phyloP scores from a whole-genome alignment of 2,329 filamentous ascomycete genomes.

The Xylaria digitata region DNA sequence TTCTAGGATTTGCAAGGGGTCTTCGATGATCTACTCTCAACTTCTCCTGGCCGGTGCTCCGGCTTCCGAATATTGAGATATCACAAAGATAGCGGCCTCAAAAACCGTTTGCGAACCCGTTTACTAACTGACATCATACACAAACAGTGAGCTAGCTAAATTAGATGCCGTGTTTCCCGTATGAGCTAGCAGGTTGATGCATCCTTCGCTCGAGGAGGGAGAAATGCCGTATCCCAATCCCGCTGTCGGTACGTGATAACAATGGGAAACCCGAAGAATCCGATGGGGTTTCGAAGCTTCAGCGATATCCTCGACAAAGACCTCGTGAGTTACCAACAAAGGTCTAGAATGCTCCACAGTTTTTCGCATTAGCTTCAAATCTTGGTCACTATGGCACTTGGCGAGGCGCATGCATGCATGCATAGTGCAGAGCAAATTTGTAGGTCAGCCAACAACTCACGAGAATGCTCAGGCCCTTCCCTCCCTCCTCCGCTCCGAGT shows the following conservation, averaged over 20 bases:
- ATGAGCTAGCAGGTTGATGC: background rate
- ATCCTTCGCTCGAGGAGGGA: background rate
- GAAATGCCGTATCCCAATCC: background rate
- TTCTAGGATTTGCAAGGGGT: background rate
- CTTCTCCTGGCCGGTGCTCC: too few relatives aligned
- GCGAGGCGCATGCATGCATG: slow-evolving; percentile 8
- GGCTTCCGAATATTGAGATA: background rate
- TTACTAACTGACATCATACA: slow-evolving; percentile 18
- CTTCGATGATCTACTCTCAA: background rate
- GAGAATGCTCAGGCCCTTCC: background rate
- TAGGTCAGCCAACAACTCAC: background rate
- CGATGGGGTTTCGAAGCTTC: background rate
- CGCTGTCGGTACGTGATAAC: too few relatives aligned
- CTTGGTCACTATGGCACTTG: background rate
- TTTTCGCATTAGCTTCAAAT: background rate
- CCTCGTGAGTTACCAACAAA: background rate
- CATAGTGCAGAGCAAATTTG: background rate
- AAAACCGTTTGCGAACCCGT: background rate
- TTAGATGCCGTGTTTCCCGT: background rate
- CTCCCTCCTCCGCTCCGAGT: background rate
- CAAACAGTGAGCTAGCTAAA: background rate
- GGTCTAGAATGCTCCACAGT: slow-evolving; percentile 1
- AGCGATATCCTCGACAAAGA: background rate
- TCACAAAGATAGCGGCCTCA: slow-evolving; percentile 1
- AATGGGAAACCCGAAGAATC: background rate